Conservation (phyloP, 768 basidiomycete genomes). For the Mycena filopes region DNA sequence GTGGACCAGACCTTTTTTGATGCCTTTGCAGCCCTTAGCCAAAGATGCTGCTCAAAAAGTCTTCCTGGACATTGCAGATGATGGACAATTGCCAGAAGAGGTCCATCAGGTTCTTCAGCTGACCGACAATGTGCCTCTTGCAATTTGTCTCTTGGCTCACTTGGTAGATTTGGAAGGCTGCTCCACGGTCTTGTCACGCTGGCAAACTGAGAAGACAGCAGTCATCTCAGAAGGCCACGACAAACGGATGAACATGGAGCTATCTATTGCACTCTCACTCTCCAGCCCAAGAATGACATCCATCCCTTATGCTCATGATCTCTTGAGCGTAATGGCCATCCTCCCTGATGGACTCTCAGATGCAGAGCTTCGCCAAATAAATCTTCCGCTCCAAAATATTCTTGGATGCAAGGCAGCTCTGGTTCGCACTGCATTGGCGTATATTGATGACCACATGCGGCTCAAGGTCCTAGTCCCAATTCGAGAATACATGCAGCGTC, state of each 20-base stretch:
- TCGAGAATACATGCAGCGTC: not conserved
- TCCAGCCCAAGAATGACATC: too few species aligned
- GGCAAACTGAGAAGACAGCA: too few species aligned
- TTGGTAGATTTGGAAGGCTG: too few species aligned
- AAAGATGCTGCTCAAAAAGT: not conserved
- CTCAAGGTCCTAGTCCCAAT: not conserved
- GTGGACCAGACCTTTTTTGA: not conserved
- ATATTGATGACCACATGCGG: not conserved
- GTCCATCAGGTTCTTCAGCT: too few species aligned
- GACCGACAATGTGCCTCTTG: too few species aligned
- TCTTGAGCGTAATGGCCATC: not conserved
- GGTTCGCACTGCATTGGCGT: not conserved
- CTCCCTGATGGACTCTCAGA: constrained; percentile 1
- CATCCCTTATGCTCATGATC: not conserved
- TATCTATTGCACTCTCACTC: too few species aligned
- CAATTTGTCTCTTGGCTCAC: too few species aligned
- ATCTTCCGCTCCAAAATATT: not conserved
- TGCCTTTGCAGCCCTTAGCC: not conserved
- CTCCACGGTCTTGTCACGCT: too few species aligned
- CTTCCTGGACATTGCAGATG: too few species aligned
- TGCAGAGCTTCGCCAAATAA: not conserved
- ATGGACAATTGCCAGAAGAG: too few species aligned
- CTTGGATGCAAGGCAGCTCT: not conserved
- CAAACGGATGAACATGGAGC: too few species aligned
- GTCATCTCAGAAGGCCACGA: too few species aligned